Evolutionary conservation across 805 yeast species (phyloP).

Genomic region (Candida sonorensis): DNA sequence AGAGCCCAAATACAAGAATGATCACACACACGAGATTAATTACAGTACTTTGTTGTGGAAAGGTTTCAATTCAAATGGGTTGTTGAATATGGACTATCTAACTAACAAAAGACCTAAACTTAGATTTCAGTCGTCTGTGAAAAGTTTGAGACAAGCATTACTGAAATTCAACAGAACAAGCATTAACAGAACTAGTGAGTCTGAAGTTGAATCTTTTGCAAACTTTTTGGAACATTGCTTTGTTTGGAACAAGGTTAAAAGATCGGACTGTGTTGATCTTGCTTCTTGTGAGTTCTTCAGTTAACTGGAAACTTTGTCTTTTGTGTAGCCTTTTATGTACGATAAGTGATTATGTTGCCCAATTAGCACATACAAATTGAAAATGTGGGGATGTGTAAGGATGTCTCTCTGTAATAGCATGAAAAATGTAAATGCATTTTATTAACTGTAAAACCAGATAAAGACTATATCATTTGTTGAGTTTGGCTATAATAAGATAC

Average conservation of each 20-base stretch:
- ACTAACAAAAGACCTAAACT: constrained; percentile 9
- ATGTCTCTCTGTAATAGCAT: too few relatives aligned
- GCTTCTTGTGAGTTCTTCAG: constrained; percentile 4
- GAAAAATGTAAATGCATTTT: too few relatives aligned
- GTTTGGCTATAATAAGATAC: too few relatives aligned
- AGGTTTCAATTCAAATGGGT: constrained; percentile 27
- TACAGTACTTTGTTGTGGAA: constrained; percentile 30
- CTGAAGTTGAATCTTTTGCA: constrained; percentile 15
- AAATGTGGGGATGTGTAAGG: too few relatives aligned
- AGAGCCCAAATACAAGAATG: constrained; percentile 3
- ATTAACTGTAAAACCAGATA: too few relatives aligned
- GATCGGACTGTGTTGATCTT: constrained; percentile 25
- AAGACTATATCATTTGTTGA: too few relatives aligned
- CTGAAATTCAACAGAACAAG: constrained; percentile 1
- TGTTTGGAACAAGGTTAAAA: constrained; percentile 29
- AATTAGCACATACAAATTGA: too few relatives aligned
- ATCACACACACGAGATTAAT: constrained; percentile 6
- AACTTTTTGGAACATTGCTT: constrained; percentile 25
- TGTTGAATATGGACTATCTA: constrained; percentile 15
- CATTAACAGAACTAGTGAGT: neutral
- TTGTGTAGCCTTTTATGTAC: too few relatives aligned
- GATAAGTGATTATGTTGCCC: too few relatives aligned
- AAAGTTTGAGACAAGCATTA: constrained; percentile 12
- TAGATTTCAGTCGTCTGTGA: constrained; percentile 15
- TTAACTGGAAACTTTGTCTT: too few relatives aligned